These are phyloP conservation scores for Candida michaelii DNA, from an alignment of 805 yeast species.

Conservation along the genomic window DNA sequence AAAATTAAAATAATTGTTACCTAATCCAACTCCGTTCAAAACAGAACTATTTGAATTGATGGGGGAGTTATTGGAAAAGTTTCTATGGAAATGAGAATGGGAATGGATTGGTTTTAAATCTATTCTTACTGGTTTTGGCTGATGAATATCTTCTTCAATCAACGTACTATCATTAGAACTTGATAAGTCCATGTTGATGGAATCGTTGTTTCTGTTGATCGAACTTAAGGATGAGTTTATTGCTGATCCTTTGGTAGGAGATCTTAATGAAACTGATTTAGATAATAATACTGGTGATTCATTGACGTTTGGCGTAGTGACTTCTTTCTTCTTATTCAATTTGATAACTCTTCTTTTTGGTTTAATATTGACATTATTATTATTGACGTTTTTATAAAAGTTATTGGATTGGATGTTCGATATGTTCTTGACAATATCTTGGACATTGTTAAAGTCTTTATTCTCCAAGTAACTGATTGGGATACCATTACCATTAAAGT, in stretches of 20 bases:
- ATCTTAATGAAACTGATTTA: constrained; percentile 3
- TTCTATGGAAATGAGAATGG: constrained; percentile 20
- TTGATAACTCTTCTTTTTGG: constrained; percentile 47
- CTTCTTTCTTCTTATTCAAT: constrained; percentile 20
- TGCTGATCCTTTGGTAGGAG: no score
- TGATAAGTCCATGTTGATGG: constrained; percentile 3
- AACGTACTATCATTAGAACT: constrained; percentile 10
- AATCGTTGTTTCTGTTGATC: not conserved
- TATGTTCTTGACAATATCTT: constrained; percentile 39
- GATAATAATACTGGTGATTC: constrained; percentile 8
- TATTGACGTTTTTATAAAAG: constrained; percentile 32
- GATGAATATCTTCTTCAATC: constrained; percentile 5
- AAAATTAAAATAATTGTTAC: constrained; percentile 38
- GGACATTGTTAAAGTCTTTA: constrained; percentile 29
- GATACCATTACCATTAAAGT: constrained; percentile 30
- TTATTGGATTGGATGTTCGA: constrained; percentile 47
- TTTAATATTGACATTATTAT: constrained; percentile 21
- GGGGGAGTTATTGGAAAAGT: constrained; percentile 14
- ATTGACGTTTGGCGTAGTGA: not conserved
- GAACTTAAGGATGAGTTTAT: not conserved
- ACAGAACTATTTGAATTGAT: constrained; percentile 19
- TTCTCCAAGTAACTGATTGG: constrained; percentile 38
- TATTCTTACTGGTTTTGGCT: constrained; percentile 8
- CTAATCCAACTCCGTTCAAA: constrained; percentile 37
- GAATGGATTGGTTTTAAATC: constrained; percentile 17